Percentiles rank a stretch among this genome's conserved stretches.
phyloP scores from a whole-genome alignment of 805 yeast species.

The Starmerella riodocensis region DNA sequence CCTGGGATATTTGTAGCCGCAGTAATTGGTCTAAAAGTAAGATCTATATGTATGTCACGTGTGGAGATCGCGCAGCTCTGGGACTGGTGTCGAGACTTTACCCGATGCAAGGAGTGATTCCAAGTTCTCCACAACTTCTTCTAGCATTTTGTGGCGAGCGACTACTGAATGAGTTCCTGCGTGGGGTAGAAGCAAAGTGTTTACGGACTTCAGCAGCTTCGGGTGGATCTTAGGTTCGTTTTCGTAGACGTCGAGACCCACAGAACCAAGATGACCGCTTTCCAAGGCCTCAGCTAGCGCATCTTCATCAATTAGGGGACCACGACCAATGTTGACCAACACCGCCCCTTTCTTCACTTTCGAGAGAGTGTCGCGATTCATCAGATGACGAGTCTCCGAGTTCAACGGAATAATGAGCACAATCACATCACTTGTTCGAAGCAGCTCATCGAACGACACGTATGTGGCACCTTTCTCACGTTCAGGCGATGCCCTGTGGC shows the following conservation, averaged over 20 bases:
- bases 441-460: constrained; percentile 36
- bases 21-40: too few species aligned
- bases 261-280: constrained; percentile 38
- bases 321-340: constrained; percentile 48
- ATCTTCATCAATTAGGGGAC: constrained; percentile 44
- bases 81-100: constrained; percentile 61
- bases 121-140: constrained; percentile 58
- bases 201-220: constrained; percentile 35
- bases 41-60: too few species aligned
- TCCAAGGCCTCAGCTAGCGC: constrained; percentile 37
- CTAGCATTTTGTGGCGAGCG: constrained; percentile 61
- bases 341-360: constrained; percentile 43
- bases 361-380: constrained; percentile 33
- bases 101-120: constrained; percentile 47
- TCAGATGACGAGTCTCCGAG: constrained; percentile 37
- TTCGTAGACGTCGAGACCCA: constrained; percentile 51
- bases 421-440: constrained; percentile 37
- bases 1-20: too few species aligned
- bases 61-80: constrained; percentile 37
- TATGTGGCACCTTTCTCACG: constrained; percentile 37
- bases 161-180: constrained; percentile 34
- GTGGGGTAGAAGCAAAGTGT: constrained; percentile 44
- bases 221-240: constrained; percentile 41
- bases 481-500: constrained; percentile 35
- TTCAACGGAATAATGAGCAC: constrained; percentile 42